phyloP scores from a whole-genome alignment of 2,329 filamentous ascomycete species.

The Chaetomium strumarium region DNA sequence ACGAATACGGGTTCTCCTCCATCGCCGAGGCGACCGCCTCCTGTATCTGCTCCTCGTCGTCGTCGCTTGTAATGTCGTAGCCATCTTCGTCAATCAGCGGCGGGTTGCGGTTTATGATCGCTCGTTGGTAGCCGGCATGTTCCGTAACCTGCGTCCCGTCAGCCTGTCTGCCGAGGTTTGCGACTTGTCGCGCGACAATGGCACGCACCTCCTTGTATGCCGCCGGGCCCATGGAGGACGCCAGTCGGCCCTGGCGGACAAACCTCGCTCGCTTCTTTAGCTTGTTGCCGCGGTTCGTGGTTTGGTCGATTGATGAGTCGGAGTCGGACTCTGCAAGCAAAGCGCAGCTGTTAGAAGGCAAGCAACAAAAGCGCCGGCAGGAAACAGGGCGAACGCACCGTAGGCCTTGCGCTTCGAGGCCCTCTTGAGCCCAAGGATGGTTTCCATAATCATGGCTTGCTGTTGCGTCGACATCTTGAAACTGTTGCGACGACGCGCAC shows the following conservation, averaged over 20 bases:
- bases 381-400: conserved; percentile 36
- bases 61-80: conserved; percentile 67
- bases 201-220: conserved; percentile 63
- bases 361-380: background rate
- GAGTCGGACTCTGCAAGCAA: conserved; percentile 63
- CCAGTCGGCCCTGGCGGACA: conserved; percentile 63
- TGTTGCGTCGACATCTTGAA: conserved; percentile 45
- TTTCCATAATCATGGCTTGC: conserved; percentile 59
- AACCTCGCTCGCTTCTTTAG: conserved; percentile 70
- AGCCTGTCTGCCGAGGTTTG: conserved; percentile 15
- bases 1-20: conserved; percentile 68
- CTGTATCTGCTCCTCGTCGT: conserved; percentile 58
- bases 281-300: conserved; percentile 72
- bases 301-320: conserved; percentile 63
- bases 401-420: conserved; percentile 59
- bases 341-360: conserved; percentile 19
- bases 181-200: background rate
- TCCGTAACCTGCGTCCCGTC: conserved; percentile 54
- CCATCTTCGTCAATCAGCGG: conserved; percentile 70
- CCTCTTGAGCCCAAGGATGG: conserved; percentile 62
- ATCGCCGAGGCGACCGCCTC: conserved; percentile 58
- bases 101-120: conserved; percentile 69
- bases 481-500: background rate
- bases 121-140: conserved; percentile 65
- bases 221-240: conserved; percentile 58